These are phyloP conservation scores for Xylaria arbuscula DNA, from an alignment of 2,329 filamentous ascomycete species.

Conservation along the genomic window DNA sequence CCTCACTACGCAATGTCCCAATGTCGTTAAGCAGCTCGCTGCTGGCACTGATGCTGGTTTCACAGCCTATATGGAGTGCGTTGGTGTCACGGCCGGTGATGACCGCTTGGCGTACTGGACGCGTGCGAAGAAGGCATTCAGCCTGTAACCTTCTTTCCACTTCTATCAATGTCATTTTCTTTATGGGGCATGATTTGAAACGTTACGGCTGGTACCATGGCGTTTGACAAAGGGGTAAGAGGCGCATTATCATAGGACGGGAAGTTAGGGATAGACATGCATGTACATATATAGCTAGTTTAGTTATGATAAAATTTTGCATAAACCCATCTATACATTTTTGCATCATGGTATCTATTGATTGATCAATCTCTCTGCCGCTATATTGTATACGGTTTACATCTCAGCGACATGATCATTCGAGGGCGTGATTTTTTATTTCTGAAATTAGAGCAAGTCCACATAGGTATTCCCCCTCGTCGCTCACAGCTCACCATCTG, in stretches of 20 bases:
- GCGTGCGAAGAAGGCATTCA: conserved; percentile 61
- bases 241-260: not conserved
- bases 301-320: not conserved
- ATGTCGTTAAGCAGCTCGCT: conserved; percentile 52
- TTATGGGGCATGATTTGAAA: not conserved
- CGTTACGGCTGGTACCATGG: conserved; percentile 8
- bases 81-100: conserved; percentile 52
- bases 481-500: no score
- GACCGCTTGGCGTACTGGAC: conserved; percentile 57
- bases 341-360: not conserved
- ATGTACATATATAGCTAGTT: not conserved
- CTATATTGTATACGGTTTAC: no score
- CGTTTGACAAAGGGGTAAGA: not conserved
- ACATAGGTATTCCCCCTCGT: no score
- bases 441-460: no score
- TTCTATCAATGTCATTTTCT: not conserved
- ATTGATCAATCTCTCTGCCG: not conserved
- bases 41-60: conserved; percentile 57
- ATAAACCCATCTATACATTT: not conserved
- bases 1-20: conserved; percentile 57
- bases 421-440: no score
- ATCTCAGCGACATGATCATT: no score
- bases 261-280: not conserved
- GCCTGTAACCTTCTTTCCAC: conserved; percentile 42
- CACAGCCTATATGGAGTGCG: conserved; percentile 60